Evolutionary conservation across 768 basidiomycete genomes (phyloP).

Genomic region (Lanmaoa rubissima): DNA sequence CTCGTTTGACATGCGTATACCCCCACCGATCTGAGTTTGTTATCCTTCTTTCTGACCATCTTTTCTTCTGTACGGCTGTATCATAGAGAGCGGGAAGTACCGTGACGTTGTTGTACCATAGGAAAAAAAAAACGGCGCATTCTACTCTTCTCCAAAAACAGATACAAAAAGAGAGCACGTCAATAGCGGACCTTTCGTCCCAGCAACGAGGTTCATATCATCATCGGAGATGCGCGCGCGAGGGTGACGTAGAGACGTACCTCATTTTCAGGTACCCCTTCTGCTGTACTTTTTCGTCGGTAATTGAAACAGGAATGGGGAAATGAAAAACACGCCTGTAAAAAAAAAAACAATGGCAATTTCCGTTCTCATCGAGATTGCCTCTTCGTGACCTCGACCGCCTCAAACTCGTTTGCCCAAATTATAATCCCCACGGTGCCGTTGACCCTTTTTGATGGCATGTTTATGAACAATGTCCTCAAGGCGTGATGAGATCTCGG

Average conservation of each 20-base stretch:
- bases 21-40: not conserved
- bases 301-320: not conserved
- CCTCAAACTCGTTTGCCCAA: not conserved
- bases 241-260: not conserved
- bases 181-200: not conserved
- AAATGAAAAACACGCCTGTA: too few relatives aligned
- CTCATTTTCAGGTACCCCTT: slow-evolving; percentile 1
- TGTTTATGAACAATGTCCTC: too few relatives aligned
- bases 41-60: not conserved
- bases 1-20: not conserved
- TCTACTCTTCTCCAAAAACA: not conserved
- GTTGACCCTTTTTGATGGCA: too few relatives aligned
- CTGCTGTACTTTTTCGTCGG: not conserved
- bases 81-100: not conserved
- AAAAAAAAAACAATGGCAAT: not conserved
- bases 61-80: not conserved
- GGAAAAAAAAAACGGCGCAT: not conserved
- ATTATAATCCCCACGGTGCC: too few relatives aligned
- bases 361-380: not conserved
- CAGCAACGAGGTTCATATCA: too few relatives aligned
- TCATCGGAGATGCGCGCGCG: not conserved
- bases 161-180: not conserved
- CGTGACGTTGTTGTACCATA: slow-evolving; percentile 1
- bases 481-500: too few relatives aligned
- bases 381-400: not conserved